Evolutionary conservation across 139 green algal genomes (phyloP).

Genomic region (Diplosphaera chodatii): DNA sequence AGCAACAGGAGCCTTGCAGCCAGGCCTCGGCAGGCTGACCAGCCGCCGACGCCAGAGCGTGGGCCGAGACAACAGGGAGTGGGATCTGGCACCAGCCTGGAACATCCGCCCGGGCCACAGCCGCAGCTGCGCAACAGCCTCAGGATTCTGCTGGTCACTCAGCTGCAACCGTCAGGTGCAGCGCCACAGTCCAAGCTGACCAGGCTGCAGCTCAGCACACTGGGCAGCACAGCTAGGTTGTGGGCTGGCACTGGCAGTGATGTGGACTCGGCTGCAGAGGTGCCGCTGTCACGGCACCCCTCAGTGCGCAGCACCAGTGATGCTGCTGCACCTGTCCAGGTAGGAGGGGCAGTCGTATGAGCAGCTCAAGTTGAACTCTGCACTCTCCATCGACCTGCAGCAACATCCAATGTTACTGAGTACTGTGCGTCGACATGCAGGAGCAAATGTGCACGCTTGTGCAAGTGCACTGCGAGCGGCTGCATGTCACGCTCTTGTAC

Average conservation of each 20-base stretch:
- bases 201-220: not conserved
- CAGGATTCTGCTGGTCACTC: not conserved
- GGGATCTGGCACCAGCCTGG: too few species aligned
- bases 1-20: not conserved
- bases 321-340: too few species aligned
- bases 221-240: not conserved
- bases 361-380: too few species aligned
- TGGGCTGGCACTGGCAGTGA: not conserved
- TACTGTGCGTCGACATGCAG: not conserved
- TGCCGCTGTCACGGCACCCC: too few species aligned
- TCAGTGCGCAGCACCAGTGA: not conserved
- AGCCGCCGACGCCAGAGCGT: too few species aligned
- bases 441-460: not conserved
- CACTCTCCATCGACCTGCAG: too few species aligned
- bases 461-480: slow-evolving; percentile 2
- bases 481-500: slow-evolving; percentile 16
- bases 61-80: too few species aligned
- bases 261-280: not conserved
- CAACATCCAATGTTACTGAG: too few species aligned
- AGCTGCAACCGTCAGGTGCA: too few species aligned
- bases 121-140: not conserved
- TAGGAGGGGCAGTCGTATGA: too few species aligned
- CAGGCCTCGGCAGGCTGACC: not conserved
- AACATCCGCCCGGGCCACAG: too few species aligned
- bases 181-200: not conserved